Percentiles rank a stretch among this genome's conserved stretches.
These are phyloP conservation scores for Scenedesmus sp. DNA, from an alignment of 163 green algal species.

Conservation along the genomic window DNA sequence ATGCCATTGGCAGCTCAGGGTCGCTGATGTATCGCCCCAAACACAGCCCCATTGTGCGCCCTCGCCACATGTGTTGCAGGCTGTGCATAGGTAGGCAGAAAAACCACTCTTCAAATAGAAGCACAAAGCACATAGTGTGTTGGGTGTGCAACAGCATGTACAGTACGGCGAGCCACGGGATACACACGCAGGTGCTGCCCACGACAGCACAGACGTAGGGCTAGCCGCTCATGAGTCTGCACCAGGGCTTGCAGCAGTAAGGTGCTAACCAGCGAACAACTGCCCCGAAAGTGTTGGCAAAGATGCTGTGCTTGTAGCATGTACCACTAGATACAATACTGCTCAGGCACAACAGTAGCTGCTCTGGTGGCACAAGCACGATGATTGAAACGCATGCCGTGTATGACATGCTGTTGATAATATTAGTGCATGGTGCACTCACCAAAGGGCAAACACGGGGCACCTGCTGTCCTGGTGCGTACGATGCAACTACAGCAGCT, in stretches of 20 bases:
- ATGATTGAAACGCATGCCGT: background rate
- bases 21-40: too few species aligned
- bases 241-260: too few species aligned
- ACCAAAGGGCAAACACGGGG: background rate
- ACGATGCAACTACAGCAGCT: background rate
- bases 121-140: too few species aligned
- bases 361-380: background rate
- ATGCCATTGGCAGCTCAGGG: too few species aligned
- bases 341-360: background rate
- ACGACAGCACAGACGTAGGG: background rate
- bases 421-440: background rate
- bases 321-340: background rate
- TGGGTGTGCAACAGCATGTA: too few species aligned
- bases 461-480: background rate
- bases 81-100: too few species aligned
- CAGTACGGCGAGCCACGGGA: too few species aligned
- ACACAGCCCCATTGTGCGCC: too few species aligned
- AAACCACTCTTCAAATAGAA: too few species aligned
- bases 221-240: background rate
- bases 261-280: background rate
- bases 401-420: too few species aligned
- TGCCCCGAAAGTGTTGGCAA: background rate
- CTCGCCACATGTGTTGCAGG: too few species aligned
- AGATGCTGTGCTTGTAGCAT: background rate
- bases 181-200: too few species aligned